Base-by-base conservation (phyloP, 495 filamentous ascomycete genomes). In the Cairneyella variabilis region DNA sequence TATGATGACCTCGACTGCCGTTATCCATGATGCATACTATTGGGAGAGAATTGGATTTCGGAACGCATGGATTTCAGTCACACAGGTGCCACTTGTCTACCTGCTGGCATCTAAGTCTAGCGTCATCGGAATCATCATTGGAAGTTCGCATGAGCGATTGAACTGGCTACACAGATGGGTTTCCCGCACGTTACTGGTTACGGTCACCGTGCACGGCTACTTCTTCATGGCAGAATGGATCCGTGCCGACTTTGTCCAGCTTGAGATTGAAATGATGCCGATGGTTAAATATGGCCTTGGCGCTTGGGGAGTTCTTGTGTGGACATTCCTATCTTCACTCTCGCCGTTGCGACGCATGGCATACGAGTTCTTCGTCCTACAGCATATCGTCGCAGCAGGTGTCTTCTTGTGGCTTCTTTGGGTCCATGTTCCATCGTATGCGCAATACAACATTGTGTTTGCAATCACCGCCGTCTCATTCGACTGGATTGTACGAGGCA, bases 131-230 rank as follows among this genome's bases (percentile, higher is more conserved):
- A 69, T 76, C 22, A 66, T 91, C 14, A 75, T 76, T 6, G 90
- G 88, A 3, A 79, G 76, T 28, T 83, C 83, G 49, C 83, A 93
- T 54, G 85, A 90, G 68, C 74, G 84, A 14, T 65, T 95, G 43
- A 92, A 91, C 60, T 91, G 88, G 89, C 76, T 90, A 47, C 90
- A 95, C 62, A 76, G 89, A 51, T 92, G 90, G 88, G 78, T 83
- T 11, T 78, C 85, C 1, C 79, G 90, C 16, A 87, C 80, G 30
- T 73, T 93, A 60, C 83, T 90, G 48, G 66, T 92, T 16, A 90
- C 85, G 0, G 80, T 80, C 0, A 85, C 86, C 1, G 76, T 92
- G 6, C 90, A 95, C 60, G 79, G 88, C 56, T 81, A 75, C 28
- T 84, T 86, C 60, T 93, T 86, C 67, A 83, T 85, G 53, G 66